Evolutionary conservation across 2,329 filamentous ascomycete genomes (phyloP), one percentile per base, ranked within the genome.

Genomic region (Massarina eburnea): DNA sequence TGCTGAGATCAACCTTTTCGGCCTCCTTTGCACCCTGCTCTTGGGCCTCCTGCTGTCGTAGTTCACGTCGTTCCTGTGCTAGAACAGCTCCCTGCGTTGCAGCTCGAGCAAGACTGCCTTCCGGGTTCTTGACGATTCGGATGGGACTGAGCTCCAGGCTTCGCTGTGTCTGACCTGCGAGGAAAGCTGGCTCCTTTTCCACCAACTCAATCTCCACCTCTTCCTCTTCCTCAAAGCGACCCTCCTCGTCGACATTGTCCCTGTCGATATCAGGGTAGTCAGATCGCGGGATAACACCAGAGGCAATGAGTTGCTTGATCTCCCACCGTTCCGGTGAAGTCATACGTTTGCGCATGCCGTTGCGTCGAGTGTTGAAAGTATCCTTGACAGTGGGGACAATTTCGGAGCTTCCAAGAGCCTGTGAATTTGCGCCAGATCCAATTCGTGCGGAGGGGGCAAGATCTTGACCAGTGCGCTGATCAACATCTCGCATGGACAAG

Each of bases 301-400:
- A 96, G 3, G 92, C 91, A 62, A 99, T 97, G 41, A 99, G 78
- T 65, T 99, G 94, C 51, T 92, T 84, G 52, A 99, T 96, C 68
- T 99, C 94, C 92, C 94, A 99, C 64, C 94, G 79, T 67, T 99
- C 94, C 1, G 94, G 94, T 12, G 92, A 96, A 0, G 92, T 97
- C 85, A 97, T 86, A 41, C 94, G 81, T 75, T 99, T 99, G 68
- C 89, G 90, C 44, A 86, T 86, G 32, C 77, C 76, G 38, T 64
- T 65, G 19, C 57, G 66, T 20, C 62, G 68, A 15, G 57, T 38
- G 41, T 79, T 73, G 22, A 78, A 78, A 30, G 81, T 78, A 33
- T 76, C 77, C 59, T 88, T 84, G 48, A 89, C 81, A 12, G 86
- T 79, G 2, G 84, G 81, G 1, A 86, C 79, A 27, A 71, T 70